Percentiles rank a stretch among this genome's conserved stretches.
phyloP scores from a whole-genome alignment of 768 basidiomycete genomes.

The Hygrocybe punicea region DNA sequence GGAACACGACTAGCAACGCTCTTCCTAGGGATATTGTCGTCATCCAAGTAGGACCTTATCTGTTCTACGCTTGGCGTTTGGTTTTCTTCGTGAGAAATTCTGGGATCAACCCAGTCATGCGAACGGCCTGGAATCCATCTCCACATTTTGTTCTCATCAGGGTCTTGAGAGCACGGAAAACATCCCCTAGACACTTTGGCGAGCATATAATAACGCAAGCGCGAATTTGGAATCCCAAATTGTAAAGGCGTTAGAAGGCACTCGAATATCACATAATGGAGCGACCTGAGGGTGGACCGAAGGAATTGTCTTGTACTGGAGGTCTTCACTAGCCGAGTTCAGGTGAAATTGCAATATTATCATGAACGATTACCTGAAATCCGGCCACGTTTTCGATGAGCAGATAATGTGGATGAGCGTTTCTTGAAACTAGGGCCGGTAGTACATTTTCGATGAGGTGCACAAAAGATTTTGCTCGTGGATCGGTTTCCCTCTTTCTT shows the following conservation, averaged over 20 bases:
- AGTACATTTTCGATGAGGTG: slow-evolving; percentile 63
- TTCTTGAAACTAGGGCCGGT: slow-evolving; percentile 47
- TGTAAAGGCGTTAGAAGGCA: slow-evolving; percentile 72
- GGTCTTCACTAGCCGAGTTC: slow-evolving; percentile 39
- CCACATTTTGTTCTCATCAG: slow-evolving; percentile 33
- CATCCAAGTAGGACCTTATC: slow-evolving; percentile 45
- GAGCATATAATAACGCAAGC: slow-evolving; percentile 75
- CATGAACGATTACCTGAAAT: slow-evolving; percentile 57
- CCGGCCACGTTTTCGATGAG: slow-evolving; percentile 82
- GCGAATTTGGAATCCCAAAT: slow-evolving; percentile 79
- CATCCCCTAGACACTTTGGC: slow-evolving; percentile 49
- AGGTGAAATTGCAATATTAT: slow-evolving; percentile 5
- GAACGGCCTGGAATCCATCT: slow-evolving; percentile 53
- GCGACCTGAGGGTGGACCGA: slow-evolving; percentile 46
- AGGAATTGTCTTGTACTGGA: slow-evolving; percentile 61
- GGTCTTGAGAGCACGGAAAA: slow-evolving; percentile 28
- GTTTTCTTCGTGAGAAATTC: slow-evolving; percentile 15
- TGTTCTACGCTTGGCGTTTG: slow-evolving; percentile 7
- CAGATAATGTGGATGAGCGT: slow-evolving; percentile 53
- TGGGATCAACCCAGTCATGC: slow-evolving; percentile 42
- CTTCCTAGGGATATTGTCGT: slow-evolving; percentile 4
- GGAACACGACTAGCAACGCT: slow-evolving; percentile 45
- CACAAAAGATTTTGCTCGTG: slow-evolving; percentile 72
- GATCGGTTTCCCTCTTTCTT: slow-evolving; percentile 68
- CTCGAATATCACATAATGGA: slow-evolving; percentile 59